Base-by-base conservation (phyloP, 441 rosid genomes). In the Sinapis alba region DNA sequence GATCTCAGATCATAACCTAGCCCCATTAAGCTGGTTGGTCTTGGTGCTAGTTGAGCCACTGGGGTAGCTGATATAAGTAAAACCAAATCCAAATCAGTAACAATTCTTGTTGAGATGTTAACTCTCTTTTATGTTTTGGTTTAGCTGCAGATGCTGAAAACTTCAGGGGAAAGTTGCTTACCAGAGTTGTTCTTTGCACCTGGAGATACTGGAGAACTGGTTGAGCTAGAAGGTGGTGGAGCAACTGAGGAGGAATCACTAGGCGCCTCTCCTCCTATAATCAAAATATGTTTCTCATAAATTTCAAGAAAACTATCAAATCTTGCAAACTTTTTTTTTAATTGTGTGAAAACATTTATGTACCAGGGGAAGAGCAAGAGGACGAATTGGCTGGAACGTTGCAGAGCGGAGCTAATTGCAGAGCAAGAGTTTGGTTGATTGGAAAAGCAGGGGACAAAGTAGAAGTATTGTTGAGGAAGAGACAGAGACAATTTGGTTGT, bases 401-500 rank as follows among this genome's bases (percentile, higher is more conserved):
- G 79, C 98, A 95, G 68, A 85, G 89, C 5, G 26, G 71, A 66
- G 96, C 91, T 36, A 94, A 82, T 71, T 85, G 82, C 56, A 84
- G 71, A 23, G 97, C 93, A 10, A 89, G 86, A 5, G 94, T 89
- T 69, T 73, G 78, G 78, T 92, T 92, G 51, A 95, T 83, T 3
- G 97, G 96, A 76, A 86, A 82, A 62, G 88, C 81, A 69, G 80
- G 67, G 7, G 78, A 45, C 26, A 86, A 47, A 69, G 81, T 65
- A n/a, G 71, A 78, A 43, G 92, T 81, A 79, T 81, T 80, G 56
- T 83, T 87, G 75, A 91, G 88, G 68, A 95, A 66, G 79, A 86
- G 83, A 80, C 99, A 92, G 34, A 91, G 84, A 77, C 99, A 95
- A 1, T 43, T 77, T 3, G 94, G 91, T 54, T 85, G 80, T 59